A percentile compares a stretch with the other conserved stretches of the same genome.
These are phyloP conservation scores for Diutina rugosa DNA, from an alignment of 1,139 yeast species.

Conservation along the genomic window DNA sequence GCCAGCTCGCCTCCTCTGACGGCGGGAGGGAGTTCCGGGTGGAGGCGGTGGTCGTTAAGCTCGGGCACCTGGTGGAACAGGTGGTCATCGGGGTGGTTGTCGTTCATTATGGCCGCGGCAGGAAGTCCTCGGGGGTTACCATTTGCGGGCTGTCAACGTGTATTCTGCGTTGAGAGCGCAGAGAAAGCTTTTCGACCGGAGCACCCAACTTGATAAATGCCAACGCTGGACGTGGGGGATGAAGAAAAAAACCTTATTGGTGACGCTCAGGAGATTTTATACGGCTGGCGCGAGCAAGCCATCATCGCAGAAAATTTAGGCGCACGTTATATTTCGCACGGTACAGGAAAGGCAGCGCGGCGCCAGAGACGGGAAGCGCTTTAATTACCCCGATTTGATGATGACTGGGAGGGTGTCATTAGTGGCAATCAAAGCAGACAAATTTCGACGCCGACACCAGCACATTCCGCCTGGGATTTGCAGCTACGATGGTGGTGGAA, in stretches of 20 bases:
- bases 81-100: neutral
- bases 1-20: neutral
- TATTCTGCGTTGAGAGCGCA: neutral
- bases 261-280: neutral
- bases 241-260: neutral
- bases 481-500: no score
- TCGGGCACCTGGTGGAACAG: neutral
- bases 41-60: slow-evolving; percentile 1
- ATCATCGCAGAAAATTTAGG: neutral
- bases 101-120: neutral
- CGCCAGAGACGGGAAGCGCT: no score
- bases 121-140: neutral
- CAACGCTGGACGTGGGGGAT: neutral
- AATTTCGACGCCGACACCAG: no score
- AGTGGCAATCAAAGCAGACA: no score
- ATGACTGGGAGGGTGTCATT: no score
- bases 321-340: neutral
- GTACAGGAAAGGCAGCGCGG: no score
- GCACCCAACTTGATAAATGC: neutral
- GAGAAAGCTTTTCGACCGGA: neutral
- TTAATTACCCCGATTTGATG: no score
- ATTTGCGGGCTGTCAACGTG: neutral
- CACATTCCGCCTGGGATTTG: no score
- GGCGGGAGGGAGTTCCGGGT: neutral
- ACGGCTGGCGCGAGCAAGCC: neutral